Evolutionary conservation across 2,329 filamentous ascomycete genomes (phyloP), one percentile per base, ranked within the genome.

Genomic region (Balansia obtecta): DNA sequence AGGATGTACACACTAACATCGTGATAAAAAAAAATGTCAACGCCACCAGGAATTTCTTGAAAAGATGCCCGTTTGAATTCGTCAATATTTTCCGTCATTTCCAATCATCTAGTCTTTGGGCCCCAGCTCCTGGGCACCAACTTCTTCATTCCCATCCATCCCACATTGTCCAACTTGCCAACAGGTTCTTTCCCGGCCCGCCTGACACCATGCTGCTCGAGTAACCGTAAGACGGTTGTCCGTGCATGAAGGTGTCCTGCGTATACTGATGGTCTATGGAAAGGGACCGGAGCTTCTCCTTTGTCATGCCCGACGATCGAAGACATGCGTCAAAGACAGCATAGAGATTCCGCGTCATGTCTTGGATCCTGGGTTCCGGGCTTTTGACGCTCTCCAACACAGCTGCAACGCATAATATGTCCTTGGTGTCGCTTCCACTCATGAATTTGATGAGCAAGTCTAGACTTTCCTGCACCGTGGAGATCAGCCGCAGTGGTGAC

Each of bases 401-500:
- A 1, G 75, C 64, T 2, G 69, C 63, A n/a, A 78, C 61, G 40
- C 68, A 70, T 8, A 77, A 59, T 11, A 77, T 68, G 49, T 77
- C 75, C 58, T 75, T 72, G 20, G 74, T 61, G 50, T 77, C 74
- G 38, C 69, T 69, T n/a, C 71, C 71, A 41, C 69, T 71, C 41
- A 76, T 71, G 52, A 71, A 66, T 41, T 61, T 64, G 38, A 73
- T 65, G 44, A 76, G 64, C 12, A 69, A 63, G 27, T 74, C 70
- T 13, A 77, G 56, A 2, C 71, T 67, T 50, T 69, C 72, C 56
- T 76, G 71, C 4, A 77, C 74, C 4, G 68, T 71, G 45, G 56
- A 57, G 43, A 70, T 64, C 30, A 74, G 62, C 13, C 68, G 65
- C 30, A 64, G 57, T 8, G 66, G 64, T 22, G 71, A 70, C 69